Evolutionary conservation across 495 filamentous ascomycete species (phyloP).

Genomic region (Aspergillus egyptiacus): DNA sequence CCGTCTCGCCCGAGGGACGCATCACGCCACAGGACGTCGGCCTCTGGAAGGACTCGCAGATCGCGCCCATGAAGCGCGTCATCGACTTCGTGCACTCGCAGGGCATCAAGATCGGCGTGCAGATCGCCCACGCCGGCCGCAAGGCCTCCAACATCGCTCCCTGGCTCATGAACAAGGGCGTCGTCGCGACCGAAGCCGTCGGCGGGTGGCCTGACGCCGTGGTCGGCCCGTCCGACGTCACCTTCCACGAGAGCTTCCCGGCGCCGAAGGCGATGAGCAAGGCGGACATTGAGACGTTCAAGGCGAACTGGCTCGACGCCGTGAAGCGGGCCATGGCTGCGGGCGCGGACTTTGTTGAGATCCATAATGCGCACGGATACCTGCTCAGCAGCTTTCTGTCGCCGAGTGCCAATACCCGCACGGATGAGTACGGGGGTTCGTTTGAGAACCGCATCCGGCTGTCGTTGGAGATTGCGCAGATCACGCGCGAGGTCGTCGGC

Average conservation of each 20-base stretch:
- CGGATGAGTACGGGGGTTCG: constrained; percentile 59
- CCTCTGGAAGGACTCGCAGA: constrained; percentile 69
- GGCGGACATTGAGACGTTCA: constrained; percentile 53
- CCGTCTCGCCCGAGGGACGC: constrained; percentile 63
- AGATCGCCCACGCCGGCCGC: constrained; percentile 70
- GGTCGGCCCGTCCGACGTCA: constrained; percentile 48
- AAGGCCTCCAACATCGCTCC: constrained; percentile 67
- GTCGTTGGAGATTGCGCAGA: constrained; percentile 52
- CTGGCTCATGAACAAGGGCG: constrained; percentile 54
- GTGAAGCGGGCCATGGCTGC: constrained; percentile 51
- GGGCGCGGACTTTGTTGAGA: constrained; percentile 56
- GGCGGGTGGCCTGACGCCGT: constrained; percentile 42
- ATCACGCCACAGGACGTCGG: constrained; percentile 70
- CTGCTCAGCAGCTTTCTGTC: constrained; percentile 60
- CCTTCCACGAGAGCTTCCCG: constrained; percentile 47
- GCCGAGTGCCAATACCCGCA: constrained; percentile 55
- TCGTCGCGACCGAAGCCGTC: constrained; percentile 14
- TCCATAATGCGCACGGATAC: constrained; percentile 61
- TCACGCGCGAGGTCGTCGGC: constrained; percentile 47
- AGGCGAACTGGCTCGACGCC: constrained; percentile 49
- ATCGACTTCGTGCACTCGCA: constrained; percentile 70
- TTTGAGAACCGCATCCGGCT: constrained; percentile 61
- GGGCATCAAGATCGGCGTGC: constrained; percentile 64
- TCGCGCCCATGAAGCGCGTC: constrained; percentile 53
- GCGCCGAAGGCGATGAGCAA: constrained; percentile 50